A percentile compares a stretch with the other conserved stretches of the same genome.
phyloP scores from a whole-genome alignment of 2,329 filamentous ascomycete species.

The Reticulascus tulasneorum region DNA sequence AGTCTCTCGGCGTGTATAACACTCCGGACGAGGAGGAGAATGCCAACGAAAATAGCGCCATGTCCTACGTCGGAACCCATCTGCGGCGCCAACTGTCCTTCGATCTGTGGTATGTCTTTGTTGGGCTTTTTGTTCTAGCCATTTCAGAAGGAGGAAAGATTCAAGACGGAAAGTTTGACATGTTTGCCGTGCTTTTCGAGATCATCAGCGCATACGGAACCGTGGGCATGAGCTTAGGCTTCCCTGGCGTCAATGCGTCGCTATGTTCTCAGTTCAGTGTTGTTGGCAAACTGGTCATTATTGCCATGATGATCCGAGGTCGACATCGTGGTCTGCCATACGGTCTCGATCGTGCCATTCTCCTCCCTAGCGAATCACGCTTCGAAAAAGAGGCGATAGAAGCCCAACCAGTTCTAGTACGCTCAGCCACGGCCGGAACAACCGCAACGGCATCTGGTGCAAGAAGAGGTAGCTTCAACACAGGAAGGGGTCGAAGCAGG shows the following conservation, averaged over 20 bases:
- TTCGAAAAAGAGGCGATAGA: slow-evolving; percentile 50
- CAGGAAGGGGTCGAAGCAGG: slow-evolving; percentile 30
- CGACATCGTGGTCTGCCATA: slow-evolving; percentile 67
- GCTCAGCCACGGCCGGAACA: slow-evolving; percentile 31
- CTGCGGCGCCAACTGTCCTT: slow-evolving; percentile 91
- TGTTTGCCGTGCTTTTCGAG: slow-evolving; percentile 75
- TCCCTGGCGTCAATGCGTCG: slow-evolving; percentile 68
- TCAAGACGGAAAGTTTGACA: slow-evolving; percentile 57
- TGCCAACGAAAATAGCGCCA: slow-evolving; percentile 52
- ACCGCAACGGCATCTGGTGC: slow-evolving; percentile 24
- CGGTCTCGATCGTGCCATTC: slow-evolving; percentile 58
- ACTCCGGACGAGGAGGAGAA: slow-evolving; percentile 44
- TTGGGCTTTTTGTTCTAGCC: slow-evolving; percentile 87
- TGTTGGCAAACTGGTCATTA: slow-evolving; percentile 65
- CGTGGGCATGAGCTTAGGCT: slow-evolving; percentile 86
- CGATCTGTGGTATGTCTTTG: slow-evolving; percentile 94
- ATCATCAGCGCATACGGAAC: slow-evolving; percentile 91
- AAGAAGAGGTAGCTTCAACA: slow-evolving; percentile 23
- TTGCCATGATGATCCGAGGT: slow-evolving; percentile 67
- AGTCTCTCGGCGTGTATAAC: slow-evolving; percentile 70
- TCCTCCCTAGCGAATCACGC: slow-evolving; percentile 54
- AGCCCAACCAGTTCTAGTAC: slow-evolving; percentile 33
- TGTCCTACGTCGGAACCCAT: slow-evolving; percentile 87
- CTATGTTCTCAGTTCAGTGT: slow-evolving; percentile 79
- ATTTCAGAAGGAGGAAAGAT: slow-evolving; percentile 79